Base-by-base conservation (phyloP, 2,329 filamentous ascomycete genomes). In the Emericellopsis atlantica region DNA sequence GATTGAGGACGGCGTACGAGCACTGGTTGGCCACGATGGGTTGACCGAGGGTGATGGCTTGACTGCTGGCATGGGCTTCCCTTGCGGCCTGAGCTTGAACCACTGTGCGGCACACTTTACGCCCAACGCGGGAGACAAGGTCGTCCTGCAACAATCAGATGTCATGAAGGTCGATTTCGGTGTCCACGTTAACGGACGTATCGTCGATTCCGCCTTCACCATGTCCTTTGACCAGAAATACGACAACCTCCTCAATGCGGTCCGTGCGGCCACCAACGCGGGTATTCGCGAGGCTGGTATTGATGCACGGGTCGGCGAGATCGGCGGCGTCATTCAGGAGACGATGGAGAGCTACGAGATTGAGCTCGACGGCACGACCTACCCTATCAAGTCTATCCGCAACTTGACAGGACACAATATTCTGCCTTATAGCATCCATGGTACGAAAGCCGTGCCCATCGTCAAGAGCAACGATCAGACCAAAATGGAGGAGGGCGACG, bases 401-500 rank as follows among this genome's bases (percentile, higher is more conserved):
- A 92, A 92, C 65, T 69, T 94, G 45, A 90, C 84, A 54, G 88
- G 87, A 9, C 89, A 95, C 67, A 90, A 84, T 49, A 95, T 95
- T 54, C 72, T 85, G 43, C 88, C 79, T 46, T 92, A 89, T 67
- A 80, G 79, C 58, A 95, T 95, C 52, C 89, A 95, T 64, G 88
- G 89, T 43, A 84, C 79, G 52, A 95, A 95, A 72, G 88, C 84
- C 49, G 86, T 95, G 40, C 90, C 89, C 0, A 95, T 95, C 53
- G 87, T 95, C 48, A 94, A 94, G 69, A 81, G 79, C 46, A 76
- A 76, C 46, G 86, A 94, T 54, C 79, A 81, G 58, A 93, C 87
- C 40, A 95, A 94, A 72, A 96, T 96, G 90, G 89, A 95, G 65
- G 90, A 95, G 64, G 88, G 88, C 34, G 89, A 96, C 56, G 81